Base-by-base conservation (phyloP, 2,329 filamentous ascomycete species). In the Sporothrix sp. region DNA sequence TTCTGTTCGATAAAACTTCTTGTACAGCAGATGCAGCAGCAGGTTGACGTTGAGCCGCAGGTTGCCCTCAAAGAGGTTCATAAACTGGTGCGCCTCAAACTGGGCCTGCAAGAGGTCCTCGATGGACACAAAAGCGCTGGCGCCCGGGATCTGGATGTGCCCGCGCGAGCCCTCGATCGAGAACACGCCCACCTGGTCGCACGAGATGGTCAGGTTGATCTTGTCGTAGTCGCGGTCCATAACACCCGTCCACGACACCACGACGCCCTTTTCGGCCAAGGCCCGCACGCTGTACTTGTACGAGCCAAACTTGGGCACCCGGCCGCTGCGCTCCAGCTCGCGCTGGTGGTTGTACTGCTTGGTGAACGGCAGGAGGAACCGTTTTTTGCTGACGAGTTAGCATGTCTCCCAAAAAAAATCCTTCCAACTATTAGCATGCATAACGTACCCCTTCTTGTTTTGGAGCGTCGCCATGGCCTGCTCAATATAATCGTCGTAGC, bases 261-360 rank as follows among this genome's bases (percentile, higher is more conserved):
- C 74, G 7, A 97, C 93, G 49, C 93, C 93, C 70, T 95, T 96
- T 63, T 97, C 91, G 2, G 83, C 84, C 7, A 98, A 79, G 45
- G 85, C 83, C 47, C 89, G 84, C 4, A 88, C 90, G 50, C 86
- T 91, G 72, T 98, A 98, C 71, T 97, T 97, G 81, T 85, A 98
- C 33, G 87, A 94, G 56, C 94, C 93, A 64, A 98, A 98, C 65
- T 95, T 95, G 66, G 95, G 94, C 48, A 95, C 87, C 45, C 91
- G 87, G 25, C 93, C 93, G 7, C 85, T 85, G 52, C 88, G 85
- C 63, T 96, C 88, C 28, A 98, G 82, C 69, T 98, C 93, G 58
- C 89, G 84, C 71, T 97, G 89, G 68, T 98, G 93, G 67, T 96
- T 95, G 79, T 95, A 98, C 67, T 98, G 93, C 63, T 95, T 95